phyloP scores from a whole-genome alignment of 306 rosid species.

The Purshia tridentata region DNA sequence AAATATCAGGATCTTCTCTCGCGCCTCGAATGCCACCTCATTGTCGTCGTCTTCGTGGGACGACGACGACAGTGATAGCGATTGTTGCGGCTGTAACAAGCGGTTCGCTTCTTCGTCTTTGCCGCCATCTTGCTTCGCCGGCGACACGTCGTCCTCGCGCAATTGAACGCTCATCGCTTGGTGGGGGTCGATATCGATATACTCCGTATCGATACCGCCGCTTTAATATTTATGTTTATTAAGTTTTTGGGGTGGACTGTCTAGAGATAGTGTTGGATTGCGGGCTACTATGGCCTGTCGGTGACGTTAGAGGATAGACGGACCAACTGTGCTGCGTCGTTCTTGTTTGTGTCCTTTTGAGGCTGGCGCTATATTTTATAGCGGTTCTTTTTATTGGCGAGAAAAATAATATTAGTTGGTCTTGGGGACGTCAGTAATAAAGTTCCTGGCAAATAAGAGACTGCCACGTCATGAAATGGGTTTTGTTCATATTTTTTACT shows the following conservation, averaged over 20 bases:
- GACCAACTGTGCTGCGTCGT: not conserved
- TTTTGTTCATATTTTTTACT: no score
- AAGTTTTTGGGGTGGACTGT: not conserved
- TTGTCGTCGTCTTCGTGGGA: conserved; percentile 28
- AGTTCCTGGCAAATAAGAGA: no score
- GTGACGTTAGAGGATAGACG: not conserved
- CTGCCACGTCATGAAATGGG: no score
- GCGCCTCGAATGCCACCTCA: conserved; percentile 65
- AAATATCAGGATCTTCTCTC: conserved; percentile 64
- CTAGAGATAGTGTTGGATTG: not conserved
- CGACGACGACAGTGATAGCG: conserved; percentile 1
- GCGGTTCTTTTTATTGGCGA: not conserved
- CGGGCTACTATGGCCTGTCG: not conserved
- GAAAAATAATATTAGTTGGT: not conserved
- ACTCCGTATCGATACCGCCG: not conserved
- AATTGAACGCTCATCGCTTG: conserved; percentile 42
- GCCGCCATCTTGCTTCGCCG: conserved; percentile 20
- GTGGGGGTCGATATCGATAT: no score
- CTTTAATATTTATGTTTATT: not conserved
- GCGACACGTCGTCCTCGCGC: conserved; percentile 27
- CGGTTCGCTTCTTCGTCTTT: conserved; percentile 59
- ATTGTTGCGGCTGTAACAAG: conserved; percentile 25
- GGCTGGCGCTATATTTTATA: not conserved
- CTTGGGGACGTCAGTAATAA: no score
- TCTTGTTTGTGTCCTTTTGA: not conserved